These are phyloP conservation scores for Globisporangium nodosum DNA, from an alignment of 352 stramenopile genomes.

Conservation along the genomic window DNA sequence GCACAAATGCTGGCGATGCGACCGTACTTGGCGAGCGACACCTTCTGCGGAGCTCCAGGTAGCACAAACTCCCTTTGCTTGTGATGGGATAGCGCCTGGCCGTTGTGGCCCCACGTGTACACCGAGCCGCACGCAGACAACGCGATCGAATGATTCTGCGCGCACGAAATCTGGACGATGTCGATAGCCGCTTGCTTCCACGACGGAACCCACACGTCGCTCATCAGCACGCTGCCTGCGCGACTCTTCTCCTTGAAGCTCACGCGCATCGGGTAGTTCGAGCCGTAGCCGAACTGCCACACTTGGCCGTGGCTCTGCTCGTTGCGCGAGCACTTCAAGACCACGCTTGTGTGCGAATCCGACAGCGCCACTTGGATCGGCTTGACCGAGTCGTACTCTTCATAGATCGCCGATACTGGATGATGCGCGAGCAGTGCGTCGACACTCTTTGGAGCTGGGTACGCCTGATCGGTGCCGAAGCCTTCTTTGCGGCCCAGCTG, in stretches of 20 bases:
- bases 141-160: constrained; percentile 76
- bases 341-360: constrained; percentile 67
- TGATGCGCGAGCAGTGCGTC: constrained; percentile 49
- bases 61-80: constrained; percentile 16
- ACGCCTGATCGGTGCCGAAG: constrained; percentile 56
- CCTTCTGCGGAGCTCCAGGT: constrained; percentile 39
- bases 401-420: constrained; percentile 55
- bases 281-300: constrained; percentile 78
- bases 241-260: constrained; percentile 40
- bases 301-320: constrained; percentile 55
- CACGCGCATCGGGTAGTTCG: constrained; percentile 60
- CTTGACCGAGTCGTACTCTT: constrained; percentile 37
- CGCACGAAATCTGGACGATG: constrained; percentile 69
- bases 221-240: constrained; percentile 29
- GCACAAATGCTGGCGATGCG: constrained; percentile 53
- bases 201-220: constrained; percentile 51
- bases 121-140: constrained; percentile 55
- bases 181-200: constrained; percentile 45
- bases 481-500: constrained; percentile 78
- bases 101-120: constrained; percentile 75
- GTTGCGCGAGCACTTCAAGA: constrained; percentile 53
- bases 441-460: constrained; percentile 47
- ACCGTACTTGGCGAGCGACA: constrained; percentile 37
- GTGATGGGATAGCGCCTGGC: constrained; percentile 52
- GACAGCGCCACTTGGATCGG: constrained; percentile 56